Evolutionary conservation across 2,329 filamentous ascomycete species (phyloP), one percentile per base, ranked within the genome.

Genomic region (Aspergillus puulaauensis): DNA sequence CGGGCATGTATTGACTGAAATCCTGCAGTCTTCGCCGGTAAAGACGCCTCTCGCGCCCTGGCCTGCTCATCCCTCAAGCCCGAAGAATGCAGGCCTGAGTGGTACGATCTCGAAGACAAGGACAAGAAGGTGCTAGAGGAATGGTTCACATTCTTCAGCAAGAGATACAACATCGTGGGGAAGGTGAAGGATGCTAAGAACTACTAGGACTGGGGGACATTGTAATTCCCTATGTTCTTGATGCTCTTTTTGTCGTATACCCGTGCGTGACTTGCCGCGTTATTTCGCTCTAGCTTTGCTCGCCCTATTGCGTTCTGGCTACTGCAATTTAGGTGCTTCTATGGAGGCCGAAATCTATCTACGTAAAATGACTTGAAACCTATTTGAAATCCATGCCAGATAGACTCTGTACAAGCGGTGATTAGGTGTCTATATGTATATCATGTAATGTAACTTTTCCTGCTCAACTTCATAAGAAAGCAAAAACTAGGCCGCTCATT

Each of bases 111-210:
- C 52, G 81, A 82, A 14, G 92, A 96, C 21, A 92, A 95, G 76
- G 88, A 97, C 74, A 91, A 95, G 79, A 86, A 85, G 24, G 88
- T 90, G 3, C 79, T 99, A 60, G 84, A 93, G 54, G 95, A 99
- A 74, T 99, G 95, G 95, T 86, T 89, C 62, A 96, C 90, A 2
- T 99, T 96, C 78, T 99, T 99, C 77, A 91, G 89, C 65, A 99
- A 98, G 80, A 84, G 95, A 57, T 99, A 99, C 79, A 98, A 96
- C 68, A 84, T 98, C 53, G 77, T 80, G 41, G 78, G 78, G 44
- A 78, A 77, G 67, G 76, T 80, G 8, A 64, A 74, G 62, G 73
- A 70, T 49, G 74, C 73, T 17, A 70, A 66, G 43, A 77, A 76
- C 61, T 68, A 67, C 45, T 75, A 59, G 65, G 27, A 67, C 43